Base-by-base conservation (phyloP, 2,329 filamentous ascomycete species). In the Colletotrichum tofieldiae region DNA sequence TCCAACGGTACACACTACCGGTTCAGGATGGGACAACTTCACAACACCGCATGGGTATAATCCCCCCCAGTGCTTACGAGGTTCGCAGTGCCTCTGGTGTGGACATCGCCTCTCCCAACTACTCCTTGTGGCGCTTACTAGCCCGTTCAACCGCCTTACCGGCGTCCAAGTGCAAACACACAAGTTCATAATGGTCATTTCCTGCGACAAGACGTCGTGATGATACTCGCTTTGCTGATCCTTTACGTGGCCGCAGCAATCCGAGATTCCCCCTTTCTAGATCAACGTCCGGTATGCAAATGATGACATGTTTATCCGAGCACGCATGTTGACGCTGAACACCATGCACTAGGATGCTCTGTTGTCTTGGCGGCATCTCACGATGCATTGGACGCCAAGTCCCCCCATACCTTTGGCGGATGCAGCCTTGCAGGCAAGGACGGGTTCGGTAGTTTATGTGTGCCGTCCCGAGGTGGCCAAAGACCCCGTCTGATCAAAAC, bases 311-410 rank as follows among this genome's bases (percentile, higher is more conserved):
- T 35, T 16, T 47, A 26, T 61, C 58, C 41, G 29, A 61, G 43
- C 58, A 61, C 26, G 41, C 58, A 47, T 61, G 29, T 37, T 26
- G 29, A 26, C 43, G 26, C 58, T 60, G 41, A n/a, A 35, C 14
- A 16, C n/a, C 54, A 56, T 9, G 39, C 29, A 37, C 41, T 9
- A 16, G 12, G 18, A 35, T 47, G 18, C 41, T 32, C 49, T 11
- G 32, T 6, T 29, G 12, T 23, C 56, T 29, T 37, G 29, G 59
- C 41, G 37, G 59, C 32, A 47, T 18, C 20, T 49, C 20, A 18
- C 29, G 59, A 61, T 37, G 26, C 43, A 39, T 61, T 35, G 20
- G 59, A 61, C 14, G 29, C 29, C 59, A 35, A 61, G 41, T 45
- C 35, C 35, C 16, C 26, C 18, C 29, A 3, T 16, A n/a, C 26